Evolutionary conservation across 2,329 filamentous ascomycete genomes (phyloP), one percentile per base, ranked within the genome.

Genomic region (Pezicula neosporulosa): DNA sequence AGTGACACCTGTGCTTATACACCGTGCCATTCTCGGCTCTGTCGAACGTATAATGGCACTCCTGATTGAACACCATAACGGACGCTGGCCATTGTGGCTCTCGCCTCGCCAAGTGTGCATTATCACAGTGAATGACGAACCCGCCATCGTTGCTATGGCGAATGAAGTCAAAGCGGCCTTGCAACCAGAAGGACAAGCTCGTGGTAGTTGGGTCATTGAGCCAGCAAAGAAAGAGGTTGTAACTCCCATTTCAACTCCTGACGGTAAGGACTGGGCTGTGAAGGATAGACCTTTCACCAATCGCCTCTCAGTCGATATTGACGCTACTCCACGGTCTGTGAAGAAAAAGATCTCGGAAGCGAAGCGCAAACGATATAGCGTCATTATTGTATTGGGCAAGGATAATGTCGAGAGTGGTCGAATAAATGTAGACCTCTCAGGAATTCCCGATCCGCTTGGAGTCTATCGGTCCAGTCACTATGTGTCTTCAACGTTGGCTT

Each of bases 71-170:
- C 86, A 89, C 58, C 90, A 92, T 60, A 78, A 86, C 51, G 89
- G 89, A 15, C 80, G 78, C 52, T 95, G 89, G 82, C 90, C 90
- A 3, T 93, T 96, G 66, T 96, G 90, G 91, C 76, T 96, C 9
- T 92, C 88, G 50, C 90, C 90, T 1, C 81, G 84, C 6, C 91
- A 94, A 64, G 85, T 82, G 39, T 82, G 87, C 43, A 79, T 96
- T 50, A 69, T 94, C 30, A 87, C 88, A 0, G 77, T 93, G 48
- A 90, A 88, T 61, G 77, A 84, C 45, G 77, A 76, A 3, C 30
- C 56, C 27, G 30, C 52, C n/a, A 54, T 65, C 27, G 49, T 67
- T 8, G 53, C 59, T 7, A 66, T 56, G 47, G 65, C 64, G 7
- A 38, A 58, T 7, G 33, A 53, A 27, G 54, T 56, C 38, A 51